Percentiles rank a stretch among this genome's conserved stretches.
Evolutionary conservation across 805 yeast species (phyloP).

Genomic region (Ascoidea rubescens): DNA sequence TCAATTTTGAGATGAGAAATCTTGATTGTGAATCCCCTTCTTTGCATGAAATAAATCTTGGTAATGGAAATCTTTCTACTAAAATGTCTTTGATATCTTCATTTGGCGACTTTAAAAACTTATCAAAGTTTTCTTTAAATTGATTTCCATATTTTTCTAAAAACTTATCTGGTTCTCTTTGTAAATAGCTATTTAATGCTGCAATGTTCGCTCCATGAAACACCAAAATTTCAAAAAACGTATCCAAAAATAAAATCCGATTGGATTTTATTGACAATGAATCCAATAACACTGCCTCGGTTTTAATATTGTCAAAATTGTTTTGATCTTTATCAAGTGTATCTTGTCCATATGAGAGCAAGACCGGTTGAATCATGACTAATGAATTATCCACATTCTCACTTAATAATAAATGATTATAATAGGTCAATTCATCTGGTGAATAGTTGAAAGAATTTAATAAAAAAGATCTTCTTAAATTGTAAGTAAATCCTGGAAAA

Average conservation of each 20-base stretch:
- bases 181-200: slow-evolving; percentile 91
- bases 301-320: slow-evolving; percentile 2
- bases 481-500: slow-evolving; percentile 92
- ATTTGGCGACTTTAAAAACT: slow-evolving; percentile 77
- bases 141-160: not conserved
- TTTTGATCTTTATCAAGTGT: slow-evolving; percentile 1
- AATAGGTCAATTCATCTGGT: slow-evolving; percentile 97
- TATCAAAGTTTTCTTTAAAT: slow-evolving; percentile 54
- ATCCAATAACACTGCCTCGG: slow-evolving; percentile 76
- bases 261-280: slow-evolving; percentile 87
- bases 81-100: slow-evolving; percentile 85
- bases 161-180: slow-evolving; percentile 83
- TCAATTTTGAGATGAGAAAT: slow-evolving; percentile 85
- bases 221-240: slow-evolving; percentile 91
- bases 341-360: slow-evolving; percentile 77
- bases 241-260: slow-evolving; percentile 76
- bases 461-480: slow-evolving; percentile 91
- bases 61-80: slow-evolving; percentile 91
- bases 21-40: slow-evolving; percentile 99
- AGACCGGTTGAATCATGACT: slow-evolving; percentile 96
- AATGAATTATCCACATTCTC: slow-evolving; percentile 89
- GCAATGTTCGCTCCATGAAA: slow-evolving; percentile 94
- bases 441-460: slow-evolving; percentile 94
- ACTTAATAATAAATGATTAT: slow-evolving; percentile 80
- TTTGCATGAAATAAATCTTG: slow-evolving; percentile 93